These are phyloP conservation scores for Chlorella sp. DNA, from an alignment of 139 green algal genomes.

Conservation along the genomic window DNA sequence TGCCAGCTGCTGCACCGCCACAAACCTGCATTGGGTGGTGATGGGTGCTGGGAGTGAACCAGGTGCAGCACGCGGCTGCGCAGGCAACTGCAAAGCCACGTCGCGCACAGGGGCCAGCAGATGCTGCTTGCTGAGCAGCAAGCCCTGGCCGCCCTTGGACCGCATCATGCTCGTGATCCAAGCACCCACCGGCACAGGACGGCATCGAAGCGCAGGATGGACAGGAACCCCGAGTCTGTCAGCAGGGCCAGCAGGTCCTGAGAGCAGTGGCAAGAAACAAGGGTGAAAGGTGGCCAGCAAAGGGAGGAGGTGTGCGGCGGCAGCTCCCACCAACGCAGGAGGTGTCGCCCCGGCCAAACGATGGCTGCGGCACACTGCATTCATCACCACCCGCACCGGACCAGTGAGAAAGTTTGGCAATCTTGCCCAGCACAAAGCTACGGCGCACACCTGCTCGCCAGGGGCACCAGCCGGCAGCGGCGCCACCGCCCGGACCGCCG, in stretches of 20 bases:
- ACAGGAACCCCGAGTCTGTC: constrained; percentile 13
- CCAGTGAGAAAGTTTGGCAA: too few species aligned
- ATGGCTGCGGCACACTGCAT: background rate
- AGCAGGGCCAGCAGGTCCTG: constrained; percentile 30
- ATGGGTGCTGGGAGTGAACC: background rate
- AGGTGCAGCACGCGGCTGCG: background rate
- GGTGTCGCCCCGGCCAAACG: background rate
- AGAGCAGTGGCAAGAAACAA: background rate
- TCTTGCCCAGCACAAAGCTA: too few species aligned
- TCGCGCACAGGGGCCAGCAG: too few species aligned
- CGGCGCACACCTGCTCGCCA: background rate
- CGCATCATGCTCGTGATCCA: too few species aligned
- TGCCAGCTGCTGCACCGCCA: constrained; percentile 11
- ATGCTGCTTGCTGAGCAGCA: too few species aligned
- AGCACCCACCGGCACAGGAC: background rate
- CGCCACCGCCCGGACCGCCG: background rate
- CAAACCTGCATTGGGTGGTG: background rate
- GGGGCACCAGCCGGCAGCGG: background rate
- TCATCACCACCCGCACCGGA: too few species aligned
- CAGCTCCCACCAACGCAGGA: background rate
- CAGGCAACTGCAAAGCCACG: background rate
- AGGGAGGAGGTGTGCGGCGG: background rate
- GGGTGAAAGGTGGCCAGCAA: too few species aligned
- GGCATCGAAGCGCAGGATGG: constrained; percentile 20
- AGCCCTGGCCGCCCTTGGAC: too few species aligned